These are phyloP conservation scores for Nigrograna mackinnonii DNA, from an alignment of 2,329 filamentous ascomycete genomes.

Conservation along the genomic window DNA sequence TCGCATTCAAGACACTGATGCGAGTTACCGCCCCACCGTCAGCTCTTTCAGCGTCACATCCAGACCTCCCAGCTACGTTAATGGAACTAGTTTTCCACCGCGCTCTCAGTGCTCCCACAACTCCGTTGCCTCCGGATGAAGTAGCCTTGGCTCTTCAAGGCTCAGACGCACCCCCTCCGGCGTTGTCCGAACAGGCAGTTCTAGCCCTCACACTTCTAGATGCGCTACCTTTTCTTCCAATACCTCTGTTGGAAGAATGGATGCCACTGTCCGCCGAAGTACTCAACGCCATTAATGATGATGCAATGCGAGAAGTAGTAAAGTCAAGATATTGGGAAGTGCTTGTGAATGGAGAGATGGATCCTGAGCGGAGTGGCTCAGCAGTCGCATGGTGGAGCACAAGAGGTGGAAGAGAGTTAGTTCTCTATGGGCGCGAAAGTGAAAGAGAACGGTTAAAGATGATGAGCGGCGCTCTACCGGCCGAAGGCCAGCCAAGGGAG, in stretches of 20 bases:
- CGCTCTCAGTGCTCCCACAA: conserved; percentile 58
- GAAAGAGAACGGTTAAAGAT: conserved; percentile 45
- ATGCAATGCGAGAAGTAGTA: conserved; percentile 64
- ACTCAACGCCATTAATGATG: conserved; percentile 66
- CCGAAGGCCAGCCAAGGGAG: conserved; percentile 26
- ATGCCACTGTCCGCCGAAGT: conserved; percentile 71
- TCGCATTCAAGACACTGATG: conserved; percentile 85
- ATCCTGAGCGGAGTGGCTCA: conserved; percentile 77
- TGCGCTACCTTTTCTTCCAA: conserved; percentile 72
- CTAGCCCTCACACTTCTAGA: conserved; percentile 79
- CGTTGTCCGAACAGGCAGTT: conserved; percentile 77
- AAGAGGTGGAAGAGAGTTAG: conserved; percentile 61
- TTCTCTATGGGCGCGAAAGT: conserved; percentile 60
- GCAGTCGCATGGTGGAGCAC: conserved; percentile 87
- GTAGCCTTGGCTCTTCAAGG: conserved; percentile 41
- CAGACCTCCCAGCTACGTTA: conserved; percentile 76
- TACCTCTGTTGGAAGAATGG: conserved; percentile 78
- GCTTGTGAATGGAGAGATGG: conserved; percentile 81
- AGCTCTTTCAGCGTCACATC: conserved; percentile 71
- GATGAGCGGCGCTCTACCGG: conserved; percentile 60
- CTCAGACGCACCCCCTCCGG: conserved; percentile 34
- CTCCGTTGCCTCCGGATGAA: conserved; percentile 44
- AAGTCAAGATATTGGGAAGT: conserved; percentile 79
- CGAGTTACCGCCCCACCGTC: conserved; percentile 82
- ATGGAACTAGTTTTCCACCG: conserved; percentile 77